These are phyloP conservation scores for Diddensiella caesifluorescens DNA, from an alignment of 805 yeast genomes.

Conservation along the genomic window DNA sequence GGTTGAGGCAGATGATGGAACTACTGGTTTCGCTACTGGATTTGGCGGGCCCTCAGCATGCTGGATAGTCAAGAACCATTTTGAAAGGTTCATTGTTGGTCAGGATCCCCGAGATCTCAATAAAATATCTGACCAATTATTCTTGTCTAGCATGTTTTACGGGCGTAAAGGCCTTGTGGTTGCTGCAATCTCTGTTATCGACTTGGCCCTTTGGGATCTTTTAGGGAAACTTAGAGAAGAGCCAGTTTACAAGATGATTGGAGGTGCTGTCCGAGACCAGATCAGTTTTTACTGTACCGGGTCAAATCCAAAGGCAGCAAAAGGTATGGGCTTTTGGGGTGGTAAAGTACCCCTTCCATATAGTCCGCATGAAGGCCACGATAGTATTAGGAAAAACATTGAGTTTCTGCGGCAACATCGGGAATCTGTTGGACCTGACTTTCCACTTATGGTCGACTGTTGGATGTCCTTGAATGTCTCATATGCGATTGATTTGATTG, in stretches of 20 bases:
- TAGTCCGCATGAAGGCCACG: constrained; percentile 48
- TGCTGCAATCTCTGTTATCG: constrained; percentile 45
- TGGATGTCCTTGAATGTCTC: constrained; percentile 47
- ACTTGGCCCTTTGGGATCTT: constrained; percentile 47
- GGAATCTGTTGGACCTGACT: constrained; percentile 45
- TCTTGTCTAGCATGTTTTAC: constrained; percentile 47
- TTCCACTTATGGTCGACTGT: constrained; percentile 51
- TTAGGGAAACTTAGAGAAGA: constrained; percentile 46
- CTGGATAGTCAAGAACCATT: constrained; percentile 44
- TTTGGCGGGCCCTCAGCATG: constrained; percentile 50
- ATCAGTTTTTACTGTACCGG: constrained; percentile 49
- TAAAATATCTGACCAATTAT: constrained; percentile 44
- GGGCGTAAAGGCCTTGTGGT: constrained; percentile 47
- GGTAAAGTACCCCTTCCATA: constrained; percentile 48
- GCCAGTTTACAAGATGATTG: constrained; percentile 49
- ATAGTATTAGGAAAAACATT: constrained; percentile 42
- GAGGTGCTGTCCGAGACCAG: constrained; percentile 44
- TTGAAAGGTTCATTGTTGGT: constrained; percentile 42
- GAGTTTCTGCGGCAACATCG: constrained; percentile 43
- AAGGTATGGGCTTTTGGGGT: constrained; percentile 49
- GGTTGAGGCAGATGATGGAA: constrained; percentile 44
- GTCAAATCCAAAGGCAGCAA: constrained; percentile 43
- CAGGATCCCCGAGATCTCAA: constrained; percentile 45
- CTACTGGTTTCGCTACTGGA: constrained; percentile 48
- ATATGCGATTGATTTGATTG: constrained; percentile 43